Conservation (phyloP, 176 grass and related monocot genomes). For the Alloteropsis semialata region DNA sequence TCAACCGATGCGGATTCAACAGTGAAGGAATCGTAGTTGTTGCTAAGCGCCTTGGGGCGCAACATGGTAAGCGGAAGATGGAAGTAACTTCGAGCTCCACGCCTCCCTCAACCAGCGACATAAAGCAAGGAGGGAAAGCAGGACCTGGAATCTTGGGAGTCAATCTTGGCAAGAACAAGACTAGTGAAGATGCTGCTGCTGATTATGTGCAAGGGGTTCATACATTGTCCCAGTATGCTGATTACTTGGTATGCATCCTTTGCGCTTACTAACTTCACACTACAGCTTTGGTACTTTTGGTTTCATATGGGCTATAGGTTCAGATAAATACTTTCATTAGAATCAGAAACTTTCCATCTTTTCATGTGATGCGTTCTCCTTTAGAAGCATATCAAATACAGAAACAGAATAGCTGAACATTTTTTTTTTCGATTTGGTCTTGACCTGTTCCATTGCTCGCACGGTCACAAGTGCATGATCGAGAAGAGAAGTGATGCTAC, state of each 20-base stretch:
- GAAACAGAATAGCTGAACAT: background rate
- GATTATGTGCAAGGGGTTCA: constrained; percentile 99
- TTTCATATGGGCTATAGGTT: constrained; percentile 18
- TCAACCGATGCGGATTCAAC: constrained; percentile 95
- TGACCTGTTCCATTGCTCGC: background rate
- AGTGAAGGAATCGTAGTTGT: constrained; percentile 93
- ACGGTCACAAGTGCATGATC: background rate
- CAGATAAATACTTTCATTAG: background rate
- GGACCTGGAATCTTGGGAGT: constrained; percentile 95
- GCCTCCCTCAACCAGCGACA: constrained; percentile 30
- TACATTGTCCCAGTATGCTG: constrained; percentile 97
- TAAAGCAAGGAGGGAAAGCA: constrained; percentile 91
- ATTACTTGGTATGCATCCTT: constrained; percentile 79
- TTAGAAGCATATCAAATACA: background rate
- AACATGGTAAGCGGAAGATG: constrained; percentile 99
- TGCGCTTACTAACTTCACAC: constrained; percentile 6
- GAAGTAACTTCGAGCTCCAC: constrained; percentile 71
- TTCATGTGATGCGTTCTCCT: constrained; percentile 10
- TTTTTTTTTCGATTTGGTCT: background rate
- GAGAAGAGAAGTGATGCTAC: constrained; percentile 5
- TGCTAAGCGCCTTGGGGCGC: constrained; percentile 92
- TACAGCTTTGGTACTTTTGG: background rate
- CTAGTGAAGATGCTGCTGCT: constrained; percentile 86
- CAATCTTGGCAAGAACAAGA: constrained; percentile 98
- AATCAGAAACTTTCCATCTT: background rate